These are phyloP conservation scores for Talaromyces pinophilus DNA, from an alignment of 2,329 filamentous ascomycete species.

Conservation along the genomic window DNA sequence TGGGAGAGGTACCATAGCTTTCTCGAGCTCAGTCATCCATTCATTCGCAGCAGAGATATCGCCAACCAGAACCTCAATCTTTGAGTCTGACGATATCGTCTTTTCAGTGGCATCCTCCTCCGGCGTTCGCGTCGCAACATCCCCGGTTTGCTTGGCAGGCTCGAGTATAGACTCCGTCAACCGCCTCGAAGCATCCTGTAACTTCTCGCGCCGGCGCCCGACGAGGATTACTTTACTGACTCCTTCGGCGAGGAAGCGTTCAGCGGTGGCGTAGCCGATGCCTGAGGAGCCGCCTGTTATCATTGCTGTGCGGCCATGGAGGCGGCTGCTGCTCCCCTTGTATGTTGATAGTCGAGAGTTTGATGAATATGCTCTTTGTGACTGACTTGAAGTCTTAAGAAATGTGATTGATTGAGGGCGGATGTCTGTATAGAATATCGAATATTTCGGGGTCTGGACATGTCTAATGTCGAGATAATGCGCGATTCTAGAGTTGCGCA, in stretches of 20 bases:
- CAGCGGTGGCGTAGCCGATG: constrained; percentile 69
- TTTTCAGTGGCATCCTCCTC: constrained; percentile 26
- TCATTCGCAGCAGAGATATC: constrained; percentile 39
- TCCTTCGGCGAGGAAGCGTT: constrained; percentile 64
- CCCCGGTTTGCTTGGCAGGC: not conserved
- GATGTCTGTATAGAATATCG: not conserved
- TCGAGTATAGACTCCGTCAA: constrained; percentile 25
- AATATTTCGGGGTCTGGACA: not conserved
- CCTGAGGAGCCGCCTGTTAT: constrained; percentile 71
- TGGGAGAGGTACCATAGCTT: constrained; percentile 36
- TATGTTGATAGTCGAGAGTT: not conserved
- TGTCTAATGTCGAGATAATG: not conserved
- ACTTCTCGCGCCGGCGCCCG: constrained; percentile 56
- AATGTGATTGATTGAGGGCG: not conserved
- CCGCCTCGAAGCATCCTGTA: constrained; percentile 42
- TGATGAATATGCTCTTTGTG: constrained; percentile 23
- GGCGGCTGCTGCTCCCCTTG: constrained; percentile 20
- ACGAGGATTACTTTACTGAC: constrained; percentile 61
- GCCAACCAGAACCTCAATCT: constrained; percentile 37
- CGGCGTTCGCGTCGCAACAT: constrained; percentile 27
- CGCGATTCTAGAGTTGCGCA: not conserved
- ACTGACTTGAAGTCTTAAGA: constrained; percentile 4
- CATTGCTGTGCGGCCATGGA: constrained; percentile 49
- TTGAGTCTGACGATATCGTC: not conserved
- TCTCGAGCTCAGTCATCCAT: constrained; percentile 42